A percentile compares a stretch with the other conserved stretches of the same genome.
These are phyloP conservation scores for Bombardia bombarda DNA, from an alignment of 495 filamentous ascomycete genomes.

Conservation along the genomic window DNA sequence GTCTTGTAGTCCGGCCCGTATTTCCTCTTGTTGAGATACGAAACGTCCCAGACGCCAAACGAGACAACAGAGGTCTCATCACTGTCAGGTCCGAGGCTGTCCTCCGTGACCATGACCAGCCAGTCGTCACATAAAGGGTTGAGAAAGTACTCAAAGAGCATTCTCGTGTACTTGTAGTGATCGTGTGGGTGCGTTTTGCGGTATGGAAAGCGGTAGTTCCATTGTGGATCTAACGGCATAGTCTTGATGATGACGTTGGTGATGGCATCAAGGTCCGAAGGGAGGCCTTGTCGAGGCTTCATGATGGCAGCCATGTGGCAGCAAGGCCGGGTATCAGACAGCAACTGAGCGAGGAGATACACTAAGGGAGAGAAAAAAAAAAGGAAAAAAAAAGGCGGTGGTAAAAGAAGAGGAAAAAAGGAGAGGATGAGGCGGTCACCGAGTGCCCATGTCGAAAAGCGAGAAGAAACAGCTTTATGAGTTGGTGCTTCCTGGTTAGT, in stretches of 20 bases:
- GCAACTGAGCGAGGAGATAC: no score
- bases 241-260: constrained; percentile 25
- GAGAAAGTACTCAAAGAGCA: constrained; percentile 27
- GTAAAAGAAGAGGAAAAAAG: background rate
- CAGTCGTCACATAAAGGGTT: constrained; percentile 25
- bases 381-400: background rate
- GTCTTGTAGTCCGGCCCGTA: constrained; percentile 21
- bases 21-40: constrained; percentile 21
- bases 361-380: no score
- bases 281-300: constrained; percentile 18
- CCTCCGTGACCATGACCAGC: constrained; percentile 28
- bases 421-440: background rate
- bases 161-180: constrained; percentile 26
- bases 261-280: constrained; percentile 25
- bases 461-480: constrained; percentile 1
- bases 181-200: constrained; percentile 22
- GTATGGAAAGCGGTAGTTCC: constrained; percentile 29
- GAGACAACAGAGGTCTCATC: constrained; percentile 10
- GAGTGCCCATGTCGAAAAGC: background rate
- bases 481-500: no score
- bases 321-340: no score
- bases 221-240: constrained; percentile 31
- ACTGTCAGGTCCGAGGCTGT: constrained; percentile 15
- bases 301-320: constrained; percentile 9
- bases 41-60: constrained; percentile 28